Conservation (phyloP, 2,329 filamentous ascomycete genomes). For the Aspergillus melleus region DNA sequence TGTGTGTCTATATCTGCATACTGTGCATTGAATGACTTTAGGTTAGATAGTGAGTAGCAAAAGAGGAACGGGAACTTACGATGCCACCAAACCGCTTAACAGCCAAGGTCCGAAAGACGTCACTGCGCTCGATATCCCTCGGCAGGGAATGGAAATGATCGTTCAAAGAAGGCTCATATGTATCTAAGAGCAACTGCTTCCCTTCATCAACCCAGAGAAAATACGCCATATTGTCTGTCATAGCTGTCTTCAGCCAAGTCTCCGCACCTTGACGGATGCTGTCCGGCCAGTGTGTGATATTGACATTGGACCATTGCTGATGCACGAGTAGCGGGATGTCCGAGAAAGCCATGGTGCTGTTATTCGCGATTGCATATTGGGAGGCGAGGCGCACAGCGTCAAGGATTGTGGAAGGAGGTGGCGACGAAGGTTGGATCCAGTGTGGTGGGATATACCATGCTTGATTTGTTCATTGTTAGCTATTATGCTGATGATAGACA, state of each 20-base stretch:
- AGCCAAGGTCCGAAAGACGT: slow-evolving; percentile 35
- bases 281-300: slow-evolving; percentile 27
- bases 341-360: slow-evolving; percentile 20
- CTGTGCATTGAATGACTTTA: slow-evolving; percentile 10
- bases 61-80: slow-evolving; percentile 1
- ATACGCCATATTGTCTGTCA: slow-evolving; percentile 29
- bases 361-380: slow-evolving; percentile 12
- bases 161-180: slow-evolving; percentile 26
- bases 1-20: slow-evolving; percentile 36
- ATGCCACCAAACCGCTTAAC: slow-evolving; percentile 28
- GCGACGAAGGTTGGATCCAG: not conserved
- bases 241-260: slow-evolving; percentile 27
- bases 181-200: slow-evolving; percentile 25
- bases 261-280: slow-evolving; percentile 26
- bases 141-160: slow-evolving; percentile 23
- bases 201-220: slow-evolving; percentile 37
- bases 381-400: slow-evolving; percentile 29
- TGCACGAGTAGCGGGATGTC: slow-evolving; percentile 34
- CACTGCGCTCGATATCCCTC: slow-evolving; percentile 30
- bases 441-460: slow-evolving; percentile 14
- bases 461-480: not conserved
- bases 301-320: slow-evolving; percentile 33
- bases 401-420: slow-evolving; percentile 20
- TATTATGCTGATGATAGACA: not conserved
- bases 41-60: not conserved